A percentile compares a stretch with the other conserved stretches of the same genome.
Evolutionary conservation across 768 basidiomycete genomes (phyloP).

Genomic region (Hydnomerulius pinastri): DNA sequence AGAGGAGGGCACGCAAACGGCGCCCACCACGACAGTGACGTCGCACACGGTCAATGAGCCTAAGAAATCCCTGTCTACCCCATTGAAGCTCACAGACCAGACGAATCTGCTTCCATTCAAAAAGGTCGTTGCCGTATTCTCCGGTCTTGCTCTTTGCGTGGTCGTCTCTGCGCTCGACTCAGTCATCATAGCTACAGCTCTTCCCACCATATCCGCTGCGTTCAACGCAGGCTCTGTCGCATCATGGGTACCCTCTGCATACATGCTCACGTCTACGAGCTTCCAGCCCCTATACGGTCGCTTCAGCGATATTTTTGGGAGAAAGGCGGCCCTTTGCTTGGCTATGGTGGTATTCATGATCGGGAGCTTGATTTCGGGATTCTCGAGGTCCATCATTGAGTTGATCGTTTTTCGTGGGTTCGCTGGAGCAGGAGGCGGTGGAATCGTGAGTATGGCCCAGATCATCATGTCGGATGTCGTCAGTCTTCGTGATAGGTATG

Average conservation of each 20-base stretch:
- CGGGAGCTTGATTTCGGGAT: conserved; percentile 65
- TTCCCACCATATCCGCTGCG: conserved; percentile 67
- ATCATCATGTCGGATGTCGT: conserved; percentile 77
- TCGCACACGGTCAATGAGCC: not conserved
- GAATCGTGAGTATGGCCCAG: conserved; percentile 67
- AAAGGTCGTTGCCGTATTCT: conserved; percentile 63
- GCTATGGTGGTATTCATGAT: conserved; percentile 66
- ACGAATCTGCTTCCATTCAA: conserved; percentile 72
- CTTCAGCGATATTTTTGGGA: conserved; percentile 67
- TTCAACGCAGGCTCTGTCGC: conserved; percentile 51
- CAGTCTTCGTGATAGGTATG: conserved; percentile 62
- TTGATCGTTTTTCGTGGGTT: conserved; percentile 71
- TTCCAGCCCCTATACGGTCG: conserved; percentile 53
- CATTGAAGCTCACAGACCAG: conserved; percentile 59
- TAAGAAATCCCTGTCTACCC: not conserved
- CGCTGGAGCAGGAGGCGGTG: conserved; percentile 72
- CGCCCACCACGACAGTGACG: too few species aligned
- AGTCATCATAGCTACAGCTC: conserved; percentile 71
- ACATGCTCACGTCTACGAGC: conserved; percentile 58
- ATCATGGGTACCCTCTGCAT: conserved; percentile 75
- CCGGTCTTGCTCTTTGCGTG: conserved; percentile 60
- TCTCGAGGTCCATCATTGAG: conserved; percentile 63
- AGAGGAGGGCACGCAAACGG: too few species aligned
- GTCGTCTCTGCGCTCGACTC: conserved; percentile 67
- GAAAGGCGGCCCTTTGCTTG: conserved; percentile 59